Percentiles rank a stretch among this genome's conserved stretches.
These are phyloP conservation scores for Alternaria rosae DNA, from an alignment of 2,329 filamentous ascomycete species.

Conservation along the genomic window DNA sequence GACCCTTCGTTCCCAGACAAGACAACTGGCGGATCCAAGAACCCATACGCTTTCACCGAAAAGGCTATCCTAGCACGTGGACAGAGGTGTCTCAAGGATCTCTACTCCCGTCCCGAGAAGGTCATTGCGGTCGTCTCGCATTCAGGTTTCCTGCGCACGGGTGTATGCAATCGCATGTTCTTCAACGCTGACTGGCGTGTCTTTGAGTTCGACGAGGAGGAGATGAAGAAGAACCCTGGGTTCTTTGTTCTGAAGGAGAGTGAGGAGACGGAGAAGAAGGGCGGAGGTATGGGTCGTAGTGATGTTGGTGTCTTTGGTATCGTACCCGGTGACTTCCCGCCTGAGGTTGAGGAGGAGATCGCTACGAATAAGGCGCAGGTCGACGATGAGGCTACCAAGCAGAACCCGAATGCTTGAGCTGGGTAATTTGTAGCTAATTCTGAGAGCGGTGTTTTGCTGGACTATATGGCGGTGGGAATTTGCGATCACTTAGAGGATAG, in stretches of 20 bases:
- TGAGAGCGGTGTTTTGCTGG: background rate
- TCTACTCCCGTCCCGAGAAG: constrained; percentile 65
- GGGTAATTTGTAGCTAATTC: background rate
- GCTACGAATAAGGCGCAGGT: constrained; percentile 11
- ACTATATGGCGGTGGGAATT: background rate
- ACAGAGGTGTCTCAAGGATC: constrained; percentile 57
- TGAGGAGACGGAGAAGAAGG: constrained; percentile 54
- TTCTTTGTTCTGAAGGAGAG: constrained; percentile 56
- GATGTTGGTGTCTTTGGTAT: constrained; percentile 45
- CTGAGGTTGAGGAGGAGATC: constrained; percentile 22
- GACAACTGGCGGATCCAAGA: constrained; percentile 50
- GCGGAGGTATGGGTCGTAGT: constrained; percentile 62
- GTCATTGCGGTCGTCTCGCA: constrained; percentile 71
- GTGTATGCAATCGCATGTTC: constrained; percentile 59
- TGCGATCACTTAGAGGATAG: background rate
- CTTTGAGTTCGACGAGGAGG: constrained; percentile 62
- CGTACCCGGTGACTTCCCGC: constrained; percentile 38
- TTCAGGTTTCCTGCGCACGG: constrained; percentile 68
- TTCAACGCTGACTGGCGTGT: constrained; percentile 71
- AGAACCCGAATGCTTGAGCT: constrained; percentile 18
- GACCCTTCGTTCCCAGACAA: constrained; percentile 71
- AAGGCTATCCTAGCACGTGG: constrained; percentile 64
- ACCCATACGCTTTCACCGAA: constrained; percentile 63
- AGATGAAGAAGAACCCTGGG: constrained; percentile 55
- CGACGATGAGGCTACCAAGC: constrained; percentile 24